Evolutionary conservation across 208 protist genomes (phyloP).

Genomic region (Leishmania braziliensis): DNA sequence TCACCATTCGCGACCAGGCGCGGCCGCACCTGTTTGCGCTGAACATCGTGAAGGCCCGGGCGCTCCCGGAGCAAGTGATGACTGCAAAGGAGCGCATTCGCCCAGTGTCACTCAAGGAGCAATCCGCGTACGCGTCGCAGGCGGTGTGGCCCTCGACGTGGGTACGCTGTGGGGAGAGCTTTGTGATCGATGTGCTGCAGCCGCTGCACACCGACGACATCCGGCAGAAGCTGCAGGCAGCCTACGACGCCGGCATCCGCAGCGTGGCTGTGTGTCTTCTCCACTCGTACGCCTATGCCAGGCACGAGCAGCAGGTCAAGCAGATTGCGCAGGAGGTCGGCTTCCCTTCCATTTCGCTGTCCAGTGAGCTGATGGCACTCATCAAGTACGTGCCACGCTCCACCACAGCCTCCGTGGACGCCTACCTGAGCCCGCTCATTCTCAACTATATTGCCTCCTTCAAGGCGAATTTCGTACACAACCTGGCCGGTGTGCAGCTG

Average conservation of each 20-base stretch:
- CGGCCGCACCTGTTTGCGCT: constrained; percentile 95
- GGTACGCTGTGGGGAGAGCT: constrained; percentile 69
- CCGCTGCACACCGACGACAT: constrained; percentile 56
- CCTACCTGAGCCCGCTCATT: constrained; percentile 96
- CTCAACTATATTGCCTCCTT: constrained; percentile 82
- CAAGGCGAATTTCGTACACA: constrained; percentile 49
- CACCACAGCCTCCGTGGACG: constrained; percentile 94
- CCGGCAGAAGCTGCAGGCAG: constrained; percentile 37
- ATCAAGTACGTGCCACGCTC: constrained; percentile 93
- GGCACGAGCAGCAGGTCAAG: constrained; percentile 88
- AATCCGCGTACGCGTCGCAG: constrained; percentile 25
- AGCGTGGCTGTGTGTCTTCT: constrained; percentile 93
- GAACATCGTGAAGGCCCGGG: constrained; percentile 80
- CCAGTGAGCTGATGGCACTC: constrained; percentile 92
- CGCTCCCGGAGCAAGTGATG: constrained; percentile 87
- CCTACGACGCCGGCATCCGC: constrained; percentile 77
- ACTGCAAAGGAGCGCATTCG: constrained; percentile 91
- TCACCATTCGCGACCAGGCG: constrained; percentile 94
- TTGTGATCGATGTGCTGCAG: constrained; percentile 71
- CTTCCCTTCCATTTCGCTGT: constrained; percentile 93
- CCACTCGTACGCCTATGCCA: constrained; percentile 92
- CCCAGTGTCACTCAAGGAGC: constrained; percentile 44
- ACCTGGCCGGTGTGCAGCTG: constrained; percentile 57
- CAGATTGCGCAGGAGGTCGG: constrained; percentile 83
- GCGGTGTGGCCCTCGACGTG: constrained; percentile 50